Evolutionary conservation across 805 yeast genomes (phyloP).

Genomic region (Naumovozyma baii): DNA sequence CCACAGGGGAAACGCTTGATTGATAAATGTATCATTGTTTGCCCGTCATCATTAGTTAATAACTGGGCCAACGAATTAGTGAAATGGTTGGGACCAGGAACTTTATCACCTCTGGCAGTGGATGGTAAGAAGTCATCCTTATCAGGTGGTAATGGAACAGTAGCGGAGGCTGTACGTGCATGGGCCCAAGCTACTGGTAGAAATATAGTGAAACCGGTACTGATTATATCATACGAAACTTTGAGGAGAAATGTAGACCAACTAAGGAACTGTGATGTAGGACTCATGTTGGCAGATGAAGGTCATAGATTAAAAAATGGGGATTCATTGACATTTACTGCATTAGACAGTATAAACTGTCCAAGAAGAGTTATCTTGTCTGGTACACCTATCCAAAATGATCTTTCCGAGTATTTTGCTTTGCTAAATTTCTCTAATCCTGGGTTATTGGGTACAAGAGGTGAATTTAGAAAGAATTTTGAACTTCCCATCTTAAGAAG

Average conservation of each 20-base stretch:
- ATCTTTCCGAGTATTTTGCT: conserved; percentile 87
- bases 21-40: conserved; percentile 82
- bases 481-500: conserved; percentile 75
- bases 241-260: conserved; percentile 74
- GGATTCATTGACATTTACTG: conserved; percentile 83
- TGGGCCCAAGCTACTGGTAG: conserved; percentile 90
- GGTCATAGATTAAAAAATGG: conserved; percentile 82
- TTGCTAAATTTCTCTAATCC: conserved; percentile 89
- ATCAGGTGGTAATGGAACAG: conserved; percentile 49
- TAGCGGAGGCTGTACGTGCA: conserved; percentile 54
- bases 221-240: conserved; percentile 91
- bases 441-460: conserved; percentile 75
- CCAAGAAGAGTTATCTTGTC: conserved; percentile 83
- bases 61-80: conserved; percentile 96
- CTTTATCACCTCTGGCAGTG: conserved; percentile 75
- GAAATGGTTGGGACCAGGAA: conserved; percentile 94
- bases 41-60: conserved; percentile 87
- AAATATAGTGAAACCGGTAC: conserved; percentile 81
- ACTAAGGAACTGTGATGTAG: conserved; percentile 68
- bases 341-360: conserved; percentile 74
- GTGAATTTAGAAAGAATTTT: conserved; percentile 74
- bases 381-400: conserved; percentile 96
- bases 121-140: conserved; percentile 64
- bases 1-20: conserved; percentile 76
- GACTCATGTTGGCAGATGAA: conserved; percentile 77